Evolutionary conservation across 2,329 filamentous ascomycete species (phyloP).

Genomic region (Fusarium udum): DNA sequence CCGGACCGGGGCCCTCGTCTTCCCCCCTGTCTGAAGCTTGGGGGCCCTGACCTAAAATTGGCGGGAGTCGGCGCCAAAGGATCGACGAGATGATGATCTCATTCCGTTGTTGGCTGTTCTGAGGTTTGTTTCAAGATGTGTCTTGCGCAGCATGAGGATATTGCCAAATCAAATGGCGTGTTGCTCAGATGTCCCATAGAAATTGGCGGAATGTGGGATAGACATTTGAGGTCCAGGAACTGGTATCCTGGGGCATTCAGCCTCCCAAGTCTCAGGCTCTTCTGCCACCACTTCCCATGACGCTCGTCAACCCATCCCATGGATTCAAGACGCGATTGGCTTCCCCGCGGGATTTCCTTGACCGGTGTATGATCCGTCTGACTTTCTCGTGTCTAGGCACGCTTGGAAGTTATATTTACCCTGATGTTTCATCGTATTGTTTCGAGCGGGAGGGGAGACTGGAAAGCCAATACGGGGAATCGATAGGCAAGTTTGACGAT

Average conservation of each 20-base stretch:
- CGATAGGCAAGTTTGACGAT: conserved; percentile 2
- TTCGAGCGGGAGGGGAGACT: neutral
- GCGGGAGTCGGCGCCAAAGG: conserved; percentile 43
- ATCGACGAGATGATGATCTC: conserved; percentile 46
- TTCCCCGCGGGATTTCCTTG: conserved; percentile 33
- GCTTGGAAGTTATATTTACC: conserved; percentile 10
- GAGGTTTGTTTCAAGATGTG: conserved; percentile 45
- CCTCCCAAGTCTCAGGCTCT: conserved; percentile 23
- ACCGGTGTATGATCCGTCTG: conserved; percentile 7
- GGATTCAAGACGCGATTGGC: conserved; percentile 35
- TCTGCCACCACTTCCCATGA: conserved; percentile 32
- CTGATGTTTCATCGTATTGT: neutral
- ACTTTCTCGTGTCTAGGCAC: conserved; percentile 13
- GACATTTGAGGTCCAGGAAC: conserved; percentile 14
- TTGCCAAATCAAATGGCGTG: conserved; percentile 35
- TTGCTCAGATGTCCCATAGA: conserved; percentile 23
- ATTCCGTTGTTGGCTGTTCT: conserved; percentile 42
- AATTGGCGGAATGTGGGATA: conserved; percentile 35
- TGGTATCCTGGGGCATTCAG: conserved; percentile 29
- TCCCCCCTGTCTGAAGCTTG: conserved; percentile 32
- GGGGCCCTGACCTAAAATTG: conserved; percentile 39
- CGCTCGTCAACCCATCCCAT: conserved; percentile 34
- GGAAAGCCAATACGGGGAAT: conserved; percentile 1
- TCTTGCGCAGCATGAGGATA: conserved; percentile 19
- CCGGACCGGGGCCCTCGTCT: conserved; percentile 12